A percentile compares a stretch with the other conserved stretches of the same genome.
Evolutionary conservation across 257 asterid species (phyloP).

Genomic region (Anisodus acutangulus): DNA sequence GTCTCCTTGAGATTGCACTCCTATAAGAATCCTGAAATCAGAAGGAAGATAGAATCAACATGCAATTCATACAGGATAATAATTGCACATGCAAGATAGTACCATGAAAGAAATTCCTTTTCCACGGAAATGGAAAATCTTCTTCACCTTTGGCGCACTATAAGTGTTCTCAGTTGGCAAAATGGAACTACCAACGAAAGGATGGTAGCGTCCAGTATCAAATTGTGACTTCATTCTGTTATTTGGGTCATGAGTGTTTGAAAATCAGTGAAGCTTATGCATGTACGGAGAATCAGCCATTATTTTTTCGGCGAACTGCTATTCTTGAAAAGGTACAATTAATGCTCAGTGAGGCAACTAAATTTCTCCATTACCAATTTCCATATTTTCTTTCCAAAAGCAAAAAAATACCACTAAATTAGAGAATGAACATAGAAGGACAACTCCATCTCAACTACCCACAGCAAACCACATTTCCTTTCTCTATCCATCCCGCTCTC

Average conservation of each 20-base stretch:
- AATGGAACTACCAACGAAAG: not conserved
- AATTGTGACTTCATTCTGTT: slow-evolving; percentile 9
- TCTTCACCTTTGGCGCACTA: not conserved
- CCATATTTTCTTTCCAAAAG: not conserved
- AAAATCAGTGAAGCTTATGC: not conserved
- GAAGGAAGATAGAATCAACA: not conserved
- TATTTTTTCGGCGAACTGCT: not conserved
- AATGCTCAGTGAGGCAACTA: not conserved
- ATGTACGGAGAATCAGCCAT: not conserved
- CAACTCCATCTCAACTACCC: not conserved
- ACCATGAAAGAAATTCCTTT: not conserved
- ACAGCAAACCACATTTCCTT: not conserved
- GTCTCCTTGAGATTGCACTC: not conserved
- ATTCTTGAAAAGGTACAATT: not conserved
- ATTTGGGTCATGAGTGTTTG: not conserved
- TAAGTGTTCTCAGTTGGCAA: slow-evolving; percentile 1
- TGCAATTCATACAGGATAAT: not conserved
- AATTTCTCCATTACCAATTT: not conserved
- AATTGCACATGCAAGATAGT: not conserved
- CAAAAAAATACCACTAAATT: not conserved
- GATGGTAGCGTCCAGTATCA: not conserved
- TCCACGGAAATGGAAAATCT: not conserved
- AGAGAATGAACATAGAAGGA: not conserved
- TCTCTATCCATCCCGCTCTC: not conserved
- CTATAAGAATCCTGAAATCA: not conserved